Evolutionary conservation across 2,329 filamentous ascomycete genomes (phyloP), one percentile per base, ranked within the genome.

Genomic region (Basipetospora chlamydospora): DNA sequence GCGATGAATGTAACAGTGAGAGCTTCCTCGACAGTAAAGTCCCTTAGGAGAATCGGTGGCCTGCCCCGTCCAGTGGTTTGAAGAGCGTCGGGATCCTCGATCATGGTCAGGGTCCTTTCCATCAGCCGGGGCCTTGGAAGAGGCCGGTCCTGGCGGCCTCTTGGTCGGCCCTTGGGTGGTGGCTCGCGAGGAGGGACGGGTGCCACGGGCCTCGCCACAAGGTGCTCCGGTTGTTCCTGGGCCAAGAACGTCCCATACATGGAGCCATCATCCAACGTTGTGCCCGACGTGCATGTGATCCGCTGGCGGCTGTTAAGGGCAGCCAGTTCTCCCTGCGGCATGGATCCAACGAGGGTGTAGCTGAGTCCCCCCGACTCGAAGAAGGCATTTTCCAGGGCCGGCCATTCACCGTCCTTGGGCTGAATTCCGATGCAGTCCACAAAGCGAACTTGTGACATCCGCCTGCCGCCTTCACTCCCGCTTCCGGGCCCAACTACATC

Each of bases 1-100:
- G 69, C 65, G 35, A 78, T 57, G 39, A 77, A 71, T 3, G 71
- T 67, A 13, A 70, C 65, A 35, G 77, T 56, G 20, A 75, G 55
- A 6, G 43, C 43, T n/a, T 44, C 43, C 5, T 44, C 39, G 5
- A 33, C 18, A 4, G 42, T 32, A 10, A 39, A 39, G 9, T 36
- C 35, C 8, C 30, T 28, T 4, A 26, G 18, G 15, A 17, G 12
- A 12, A 37, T 22, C n/a, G 18, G 21, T 13, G 26, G n/a, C 10
- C 30, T 16, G 26, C 17, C 12, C 22, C 15, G 25, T 9, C 20
- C 12, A 12, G 20, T 20, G 6, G 33, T 31, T 4, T 21, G 33
- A 16, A 23, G 10, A 2, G 28, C 26, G 5, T 22, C 37, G 26
- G 28, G 39, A 11, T 41, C 37, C 18, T 34, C 38, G 11, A 44